Evolutionary conservation across 768 basidiomycete species (phyloP).

Genomic region (Cystofilobasidium capitatum): DNA sequence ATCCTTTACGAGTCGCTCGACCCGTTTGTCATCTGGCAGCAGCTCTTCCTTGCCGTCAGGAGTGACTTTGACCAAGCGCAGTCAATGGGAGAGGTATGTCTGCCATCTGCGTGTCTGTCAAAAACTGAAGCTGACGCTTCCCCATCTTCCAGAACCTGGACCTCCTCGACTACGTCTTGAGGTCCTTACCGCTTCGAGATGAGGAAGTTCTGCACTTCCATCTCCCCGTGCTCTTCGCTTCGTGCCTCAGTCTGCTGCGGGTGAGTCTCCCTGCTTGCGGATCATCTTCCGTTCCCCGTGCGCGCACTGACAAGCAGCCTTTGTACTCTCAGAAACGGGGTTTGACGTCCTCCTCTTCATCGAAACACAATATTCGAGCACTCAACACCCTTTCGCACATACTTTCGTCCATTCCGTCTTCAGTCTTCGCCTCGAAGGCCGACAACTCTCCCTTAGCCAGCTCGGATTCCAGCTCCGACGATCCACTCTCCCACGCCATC

Average conservation of each 20-base stretch:
- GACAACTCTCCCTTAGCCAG: neutral
- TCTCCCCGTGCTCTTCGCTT: slow-evolving; percentile 66
- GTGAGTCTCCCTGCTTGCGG: slow-evolving; percentile 43
- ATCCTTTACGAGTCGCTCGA: slow-evolving; percentile 73
- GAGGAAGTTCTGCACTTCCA: slow-evolving; percentile 76
- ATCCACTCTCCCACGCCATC: slow-evolving; percentile 6
- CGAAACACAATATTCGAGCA: no score
- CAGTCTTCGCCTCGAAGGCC: neutral
- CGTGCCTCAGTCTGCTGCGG: slow-evolving; percentile 54
- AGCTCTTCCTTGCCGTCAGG: slow-evolving; percentile 46
- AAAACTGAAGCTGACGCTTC: neutral
- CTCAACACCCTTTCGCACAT: slow-evolving; percentile 3
- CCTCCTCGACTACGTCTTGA: slow-evolving; percentile 63
- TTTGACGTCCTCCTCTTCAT: neutral
- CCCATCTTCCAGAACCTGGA: slow-evolving; percentile 47
- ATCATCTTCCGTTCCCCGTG: no score
- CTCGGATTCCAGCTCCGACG: neutral
- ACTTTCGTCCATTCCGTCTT: slow-evolving; percentile 5
- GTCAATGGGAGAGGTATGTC: slow-evolving; percentile 18
- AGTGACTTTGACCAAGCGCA: slow-evolving; percentile 24
- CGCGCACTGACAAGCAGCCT: neutral
- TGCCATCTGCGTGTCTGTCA: neutral
- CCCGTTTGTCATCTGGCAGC: slow-evolving; percentile 76
- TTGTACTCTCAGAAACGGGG: neutral
- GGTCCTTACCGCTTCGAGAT: slow-evolving; percentile 65